A percentile compares a stretch with the other conserved stretches of the same genome.
These are phyloP conservation scores for cucumber (Cucumis sativus) DNA, from an alignment of 306 rosid species.

Conservation along the genomic window Cucumber_9930_V3 NC_026660.2:30722001-30722500, in stretches of 20 bases:
- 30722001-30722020: too few relatives aligned
- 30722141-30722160: background rate
- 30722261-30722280: background rate
- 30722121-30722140: background rate
- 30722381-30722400: slow-evolving; percentile 4
- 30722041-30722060: background rate
- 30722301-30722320: background rate
- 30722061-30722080: background rate
- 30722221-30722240: background rate
- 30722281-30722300: background rate
- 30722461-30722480: background rate
- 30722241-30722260: background rate
- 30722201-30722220: background rate
- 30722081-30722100: background rate
- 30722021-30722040: background rate
- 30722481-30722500: background rate
- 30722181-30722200: background rate
- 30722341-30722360: background rate
- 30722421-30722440: background rate
- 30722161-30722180: background rate
- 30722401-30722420: background rate
- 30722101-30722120: too few relatives aligned
- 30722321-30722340: background rate
- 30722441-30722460: slow-evolving; percentile 2
- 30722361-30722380: slow-evolving; percentile 3